Conservation (phyloP, 1,284 basidiomycete genomes). For the Omphalotus olearius region DNA sequence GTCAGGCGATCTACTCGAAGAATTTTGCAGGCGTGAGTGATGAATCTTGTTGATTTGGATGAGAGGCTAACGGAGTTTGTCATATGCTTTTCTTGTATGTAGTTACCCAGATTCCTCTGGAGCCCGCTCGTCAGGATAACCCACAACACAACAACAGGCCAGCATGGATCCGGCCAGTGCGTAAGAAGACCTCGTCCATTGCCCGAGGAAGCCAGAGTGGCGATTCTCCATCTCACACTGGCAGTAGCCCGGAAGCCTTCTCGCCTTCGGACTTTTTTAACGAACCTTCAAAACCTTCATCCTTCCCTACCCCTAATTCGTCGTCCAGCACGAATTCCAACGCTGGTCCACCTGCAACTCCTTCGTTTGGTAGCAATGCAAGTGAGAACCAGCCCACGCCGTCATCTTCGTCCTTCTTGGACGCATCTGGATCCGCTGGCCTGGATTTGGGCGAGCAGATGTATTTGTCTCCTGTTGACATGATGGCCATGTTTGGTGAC, state of each 20-base stretch:
- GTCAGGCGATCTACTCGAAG: conserved; percentile 87
- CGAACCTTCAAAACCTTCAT: conserved; percentile 25
- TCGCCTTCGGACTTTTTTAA: conserved; percentile 59
- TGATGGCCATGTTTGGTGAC: conserved; percentile 42
- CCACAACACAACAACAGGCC: conserved; percentile 56
- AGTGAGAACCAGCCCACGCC: background rate
- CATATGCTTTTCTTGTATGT: conserved; percentile 8
- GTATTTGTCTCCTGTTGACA: conserved; percentile 39
- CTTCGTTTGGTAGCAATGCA: conserved; percentile 1
- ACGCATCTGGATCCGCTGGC: background rate
- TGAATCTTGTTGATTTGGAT: conserved; percentile 1
- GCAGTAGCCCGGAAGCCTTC: conserved; percentile 62
- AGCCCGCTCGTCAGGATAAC: conserved; percentile 51
- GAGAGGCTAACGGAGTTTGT: conserved; percentile 6
- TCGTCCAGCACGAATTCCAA: conserved; percentile 9
- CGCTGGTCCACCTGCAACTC: background rate
- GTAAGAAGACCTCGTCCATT: conserved; percentile 60
- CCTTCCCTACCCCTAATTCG: conserved; percentile 6
- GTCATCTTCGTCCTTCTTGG: conserved; percentile 3
- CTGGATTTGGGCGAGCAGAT: conserved; percentile 37
- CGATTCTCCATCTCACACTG: conserved; percentile 29
- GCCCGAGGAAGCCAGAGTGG: conserved; percentile 27
- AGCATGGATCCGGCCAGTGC: conserved; percentile 84
- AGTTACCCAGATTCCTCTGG: conserved; percentile 88
- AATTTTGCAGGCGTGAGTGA: conserved; percentile 80